Conservation (phyloP, 2,329 filamentous ascomycete genomes). For the Calonectria montana region DNA sequence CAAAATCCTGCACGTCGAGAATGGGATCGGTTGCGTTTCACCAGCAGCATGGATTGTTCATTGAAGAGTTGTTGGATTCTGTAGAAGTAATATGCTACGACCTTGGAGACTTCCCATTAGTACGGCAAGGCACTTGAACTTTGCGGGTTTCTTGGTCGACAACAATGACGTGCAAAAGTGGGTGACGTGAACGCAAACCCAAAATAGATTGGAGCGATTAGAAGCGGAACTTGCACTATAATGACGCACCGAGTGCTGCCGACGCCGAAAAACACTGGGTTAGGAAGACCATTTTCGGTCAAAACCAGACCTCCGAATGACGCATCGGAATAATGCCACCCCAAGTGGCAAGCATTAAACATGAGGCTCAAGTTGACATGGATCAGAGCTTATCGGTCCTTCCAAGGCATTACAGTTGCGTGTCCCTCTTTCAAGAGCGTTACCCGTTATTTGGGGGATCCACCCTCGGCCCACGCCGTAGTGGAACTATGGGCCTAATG, state of each 20-base stretch:
- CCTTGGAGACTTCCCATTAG: too few species aligned
- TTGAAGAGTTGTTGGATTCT: too few species aligned
- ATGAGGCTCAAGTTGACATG: constrained; percentile 21
- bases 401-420: constrained; percentile 7
- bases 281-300: neutral
- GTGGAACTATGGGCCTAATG: constrained; percentile 1
- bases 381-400: constrained; percentile 18
- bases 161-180: neutral
- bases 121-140: too few species aligned
- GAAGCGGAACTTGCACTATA: neutral
- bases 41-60: too few species aligned
- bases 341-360: neutral
- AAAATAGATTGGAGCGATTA: neutral
- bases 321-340: constrained; percentile 7
- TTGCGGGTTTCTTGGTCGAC: too few species aligned
- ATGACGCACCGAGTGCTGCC: neutral
- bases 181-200: neutral
- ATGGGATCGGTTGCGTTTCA: too few species aligned
- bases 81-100: too few species aligned
- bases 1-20: too few species aligned
- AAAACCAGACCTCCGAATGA: neutral
- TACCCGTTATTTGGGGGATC: neutral
- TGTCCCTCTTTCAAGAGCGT: neutral
- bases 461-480: neutral
- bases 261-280: neutral